Evolutionary conservation across 1,139 yeast genomes (phyloP), one percentile per base, ranked within the genome.

Genomic region (Trichomonascaceae sp.): DNA sequence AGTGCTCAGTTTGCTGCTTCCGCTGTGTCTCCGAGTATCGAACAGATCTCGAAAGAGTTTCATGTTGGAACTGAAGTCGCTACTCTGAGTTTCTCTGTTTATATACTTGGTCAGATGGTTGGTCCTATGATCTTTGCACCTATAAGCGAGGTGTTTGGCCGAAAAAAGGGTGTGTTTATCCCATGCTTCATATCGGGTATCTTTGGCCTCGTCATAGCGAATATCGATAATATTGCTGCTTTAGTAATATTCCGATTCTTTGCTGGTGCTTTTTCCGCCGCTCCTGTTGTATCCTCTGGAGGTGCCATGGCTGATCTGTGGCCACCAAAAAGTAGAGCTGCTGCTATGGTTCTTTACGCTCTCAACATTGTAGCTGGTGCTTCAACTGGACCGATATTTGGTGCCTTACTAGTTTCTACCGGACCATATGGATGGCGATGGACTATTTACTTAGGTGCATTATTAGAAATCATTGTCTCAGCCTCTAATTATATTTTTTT

Each of bases 211-310:
- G 93, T 85, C 1, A 80, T 79, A 22, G 95, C 89, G 2, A 77
- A 87, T 8, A 85, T 85, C 24, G 75, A 84, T 63, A 83, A 87
- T 63, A 61, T 85, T 36, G 93, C 87, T 66, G 82, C 93, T 0
- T 72, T 87, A 53, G 69, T 87, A 73, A 71, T 87, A 44, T 81
- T 87, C 68, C 77, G 96, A 56, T 87, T 85, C 67, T 84, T 87
- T 66, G 81, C 83, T 38, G 95, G 95, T 48, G 76, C 83, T 58
- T 69, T 84, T 54, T 95, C 95, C 56, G 87, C 93, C 12, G 87
- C 93, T 4, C 86, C 93, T 0, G 70, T 87, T 65, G 90, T 86
- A 24, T 86, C 85, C 45, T 87, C 85, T 8, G 93, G 95, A n/a
- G 95, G 93, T 20, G 77, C 85, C 0, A 81, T 86, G 74, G 84